Evolutionary conservation across 495 filamentous ascomycete species (phyloP), one percentile per base, ranked within the genome.

Genomic region (Thermothielavioides terrestris): DNA sequence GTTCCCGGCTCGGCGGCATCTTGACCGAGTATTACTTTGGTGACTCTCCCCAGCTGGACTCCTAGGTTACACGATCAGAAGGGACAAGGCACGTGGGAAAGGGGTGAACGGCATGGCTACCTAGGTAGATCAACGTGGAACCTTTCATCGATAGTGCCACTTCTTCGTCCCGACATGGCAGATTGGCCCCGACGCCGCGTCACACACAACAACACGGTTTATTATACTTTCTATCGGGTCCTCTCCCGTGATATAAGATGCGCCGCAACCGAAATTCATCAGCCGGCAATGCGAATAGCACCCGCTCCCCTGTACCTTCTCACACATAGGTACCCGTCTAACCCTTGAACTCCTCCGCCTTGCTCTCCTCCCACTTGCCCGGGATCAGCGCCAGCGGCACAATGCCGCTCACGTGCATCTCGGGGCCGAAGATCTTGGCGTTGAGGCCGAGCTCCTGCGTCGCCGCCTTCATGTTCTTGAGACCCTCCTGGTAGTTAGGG

Each of bases 401-500:
- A 51, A 83, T 82, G 53, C 79, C 79, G 50, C 74, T 78, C 51
- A 83, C 79, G 67, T 82, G 79, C 91, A 99, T 95, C 73, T 99
- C 92, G 48, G 92, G 92, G 44, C 92, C 92, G 68, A 88, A 99
- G 54, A 97, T 89, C 70, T 96, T 86, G 81, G 95, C 94, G 64
- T 90, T 75, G 28, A 99, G 77, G 59, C 85, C 87, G 28, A 99
- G 81, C 73, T 97, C 92, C 62, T 89, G 78, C 32, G 89, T 91
- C 44, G 94, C 90, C 37, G 84, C 78, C 80, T 97, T 96, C 78
- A 99, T 95, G 79, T 97, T 99, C 79, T 95, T 95, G 52, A 99
- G 81, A 75, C 92, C 92, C 74, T 99, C 92, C 72, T 99, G 92
- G 79, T 94, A 99, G 78, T 99, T 99, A 70, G 92, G 92, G 52